Conservation (phyloP, 805 yeast genomes). For the Tetrapisispora phaffii region DNA sequence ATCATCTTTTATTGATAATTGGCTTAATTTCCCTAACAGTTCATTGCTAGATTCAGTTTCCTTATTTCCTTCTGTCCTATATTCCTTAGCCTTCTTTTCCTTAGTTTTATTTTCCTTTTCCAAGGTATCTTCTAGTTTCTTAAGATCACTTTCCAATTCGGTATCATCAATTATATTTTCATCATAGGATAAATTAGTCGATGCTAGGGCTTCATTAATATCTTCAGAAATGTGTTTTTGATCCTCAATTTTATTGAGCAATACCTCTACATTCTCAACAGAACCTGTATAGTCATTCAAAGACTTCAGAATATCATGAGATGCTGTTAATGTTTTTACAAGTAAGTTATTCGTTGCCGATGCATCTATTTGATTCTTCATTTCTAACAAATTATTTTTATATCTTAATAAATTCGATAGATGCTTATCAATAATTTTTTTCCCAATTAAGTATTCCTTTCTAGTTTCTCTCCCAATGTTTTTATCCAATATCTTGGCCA, state of each 20-base stretch:
- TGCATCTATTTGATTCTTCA: conserved; percentile 35
- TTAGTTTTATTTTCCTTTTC: conserved; percentile 2
- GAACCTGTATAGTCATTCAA: conserved; percentile 37
- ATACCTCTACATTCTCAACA: conserved; percentile 33
- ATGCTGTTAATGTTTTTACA: conserved; percentile 30
- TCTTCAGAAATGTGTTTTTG: conserved; percentile 31
- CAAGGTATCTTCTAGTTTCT: conserved; percentile 25
- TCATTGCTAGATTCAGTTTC: conserved; percentile 4
- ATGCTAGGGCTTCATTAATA: conserved; percentile 25
- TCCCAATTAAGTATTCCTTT: conserved; percentile 28
- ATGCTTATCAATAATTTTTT: conserved; percentile 30
- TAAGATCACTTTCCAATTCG: conserved; percentile 34
- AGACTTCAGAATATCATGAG: conserved; percentile 29
- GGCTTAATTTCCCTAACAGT: conserved; percentile 16
- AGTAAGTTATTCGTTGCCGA: conserved; percentile 35
- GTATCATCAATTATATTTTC: conserved; percentile 25
- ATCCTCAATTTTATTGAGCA: conserved; percentile 34
- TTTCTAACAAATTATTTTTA: conserved; percentile 31
- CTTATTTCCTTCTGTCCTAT: neutral
- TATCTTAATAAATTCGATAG: conserved; percentile 27
- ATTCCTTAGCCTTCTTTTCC: too few species aligned
- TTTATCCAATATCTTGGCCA: conserved; percentile 16
- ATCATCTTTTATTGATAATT: conserved; percentile 13
- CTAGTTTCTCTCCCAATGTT: conserved; percentile 23
- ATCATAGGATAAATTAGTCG: conserved; percentile 4